These are phyloP conservation scores for Pseudisothecium myosuroides DNA, from an alignment of 225 moss, liverwort and hornwort species.

Conservation along the genomic window DNA sequence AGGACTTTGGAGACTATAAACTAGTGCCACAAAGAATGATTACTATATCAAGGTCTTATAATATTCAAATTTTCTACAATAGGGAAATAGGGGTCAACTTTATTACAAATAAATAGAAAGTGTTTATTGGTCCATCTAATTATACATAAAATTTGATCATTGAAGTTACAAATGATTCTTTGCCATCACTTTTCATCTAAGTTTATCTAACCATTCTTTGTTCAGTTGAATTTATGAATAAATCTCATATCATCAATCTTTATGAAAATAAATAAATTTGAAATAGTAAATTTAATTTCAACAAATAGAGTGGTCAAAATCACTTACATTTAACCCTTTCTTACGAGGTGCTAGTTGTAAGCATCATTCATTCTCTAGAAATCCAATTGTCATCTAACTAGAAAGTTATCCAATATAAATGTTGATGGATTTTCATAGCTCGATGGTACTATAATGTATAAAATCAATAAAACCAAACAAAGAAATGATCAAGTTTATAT, in stretches of 20 bases:
- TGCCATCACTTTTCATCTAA: no score
- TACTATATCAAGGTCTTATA: not conserved
- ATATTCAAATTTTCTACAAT: not conserved
- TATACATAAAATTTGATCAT: no score
- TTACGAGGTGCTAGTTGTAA: not conserved
- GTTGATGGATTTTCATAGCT: not conserved
- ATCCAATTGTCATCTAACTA: not conserved
- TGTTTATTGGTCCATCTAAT: no score
- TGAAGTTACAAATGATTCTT: not conserved
- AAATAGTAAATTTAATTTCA: not conserved
- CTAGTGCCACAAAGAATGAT: not conserved
- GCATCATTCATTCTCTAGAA: not conserved
- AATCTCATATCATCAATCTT: not conserved
- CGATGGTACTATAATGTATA: fast-evolving
- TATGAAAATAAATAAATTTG: not conserved
- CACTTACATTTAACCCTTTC: not conserved
- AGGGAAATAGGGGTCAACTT: no score
- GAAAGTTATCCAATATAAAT: not conserved
- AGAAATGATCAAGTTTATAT: not conserved
- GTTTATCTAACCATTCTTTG: no score
- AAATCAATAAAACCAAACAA: not conserved
- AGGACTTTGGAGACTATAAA: fast-evolving
- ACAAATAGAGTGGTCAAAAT: not conserved
- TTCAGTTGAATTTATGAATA: not conserved
- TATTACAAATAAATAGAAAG: no score